A percentile compares a stretch with the other conserved stretches of the same genome.
Conservation (phyloP, 768 basidiomycete species). For the Leccinum obscurum region DNA sequence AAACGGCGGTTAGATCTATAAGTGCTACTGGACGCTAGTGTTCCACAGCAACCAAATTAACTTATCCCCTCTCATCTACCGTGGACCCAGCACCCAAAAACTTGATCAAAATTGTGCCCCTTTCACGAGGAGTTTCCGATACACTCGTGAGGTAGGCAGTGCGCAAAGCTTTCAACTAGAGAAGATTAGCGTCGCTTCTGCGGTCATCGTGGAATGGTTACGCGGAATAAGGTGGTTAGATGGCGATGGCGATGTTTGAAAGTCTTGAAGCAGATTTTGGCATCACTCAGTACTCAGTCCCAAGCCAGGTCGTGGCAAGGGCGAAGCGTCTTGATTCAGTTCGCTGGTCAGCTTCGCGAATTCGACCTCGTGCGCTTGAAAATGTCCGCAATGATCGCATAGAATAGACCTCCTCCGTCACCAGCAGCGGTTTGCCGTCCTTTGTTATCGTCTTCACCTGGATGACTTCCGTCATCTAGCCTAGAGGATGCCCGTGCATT, state of each 20-base stretch:
- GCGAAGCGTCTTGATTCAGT: constrained; percentile 18
- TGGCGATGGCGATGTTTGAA: constrained; percentile 3
- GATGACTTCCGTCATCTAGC: constrained; percentile 24
- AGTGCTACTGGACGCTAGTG: too few species aligned
- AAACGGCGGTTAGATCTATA: too few species aligned
- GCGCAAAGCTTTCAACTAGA: constrained; percentile 1
- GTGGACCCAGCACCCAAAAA: not conserved
- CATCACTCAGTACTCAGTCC: not conserved
- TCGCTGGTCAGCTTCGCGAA: constrained; percentile 30
- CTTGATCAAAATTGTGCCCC: constrained; percentile 6
- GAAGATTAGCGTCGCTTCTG: constrained; percentile 8
- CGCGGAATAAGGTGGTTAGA: constrained; percentile 7
- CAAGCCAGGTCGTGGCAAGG: not conserved
- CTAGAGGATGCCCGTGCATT: too few species aligned
- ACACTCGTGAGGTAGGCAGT: not conserved
- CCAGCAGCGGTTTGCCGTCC: constrained; percentile 20
- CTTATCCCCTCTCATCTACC: not conserved
- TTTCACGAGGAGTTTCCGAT: constrained; percentile 1
- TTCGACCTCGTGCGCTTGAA: constrained; percentile 32
- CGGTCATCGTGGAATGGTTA: constrained; percentile 1
- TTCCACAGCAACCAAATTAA: too few species aligned
- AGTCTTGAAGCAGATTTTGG: constrained; percentile 10
- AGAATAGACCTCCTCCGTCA: constrained; percentile 25
- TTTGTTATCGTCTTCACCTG: constrained; percentile 31
- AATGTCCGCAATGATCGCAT: constrained; percentile 33